Evolutionary conservation across 2,329 filamentous ascomycete species (phyloP).

Genomic region (Ceratocystis destructans): DNA sequence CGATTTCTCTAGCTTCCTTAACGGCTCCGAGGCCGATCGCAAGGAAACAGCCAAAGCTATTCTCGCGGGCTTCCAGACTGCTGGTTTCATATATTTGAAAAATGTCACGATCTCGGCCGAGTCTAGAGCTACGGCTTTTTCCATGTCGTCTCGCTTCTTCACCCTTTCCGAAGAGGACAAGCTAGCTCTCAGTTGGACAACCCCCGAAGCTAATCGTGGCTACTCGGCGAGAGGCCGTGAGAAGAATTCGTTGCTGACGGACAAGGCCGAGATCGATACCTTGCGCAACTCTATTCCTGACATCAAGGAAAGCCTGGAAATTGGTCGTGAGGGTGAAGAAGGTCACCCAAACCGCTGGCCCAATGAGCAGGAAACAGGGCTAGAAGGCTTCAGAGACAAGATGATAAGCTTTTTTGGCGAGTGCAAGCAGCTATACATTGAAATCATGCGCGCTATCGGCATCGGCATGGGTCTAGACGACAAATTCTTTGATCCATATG

Average conservation of each 20-base stretch:
- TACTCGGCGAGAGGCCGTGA: conserved; percentile 58
- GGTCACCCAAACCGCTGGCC: conserved; percentile 69
- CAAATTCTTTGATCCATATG: conserved; percentile 62
- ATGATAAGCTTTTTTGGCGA: conserved; percentile 65
- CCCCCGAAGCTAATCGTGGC: conserved; percentile 57
- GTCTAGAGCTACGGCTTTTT: conserved; percentile 48
- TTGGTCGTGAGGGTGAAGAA: conserved; percentile 45
- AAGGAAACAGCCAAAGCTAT: conserved; percentile 55
- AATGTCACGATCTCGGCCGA: conserved; percentile 57
- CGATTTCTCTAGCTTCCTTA: conserved; percentile 61
- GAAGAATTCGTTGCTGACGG: conserved; percentile 48
- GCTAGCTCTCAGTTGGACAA: conserved; percentile 54
- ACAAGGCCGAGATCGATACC: conserved; percentile 42
- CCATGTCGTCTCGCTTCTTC: conserved; percentile 59
- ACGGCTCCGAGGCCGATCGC: conserved; percentile 46
- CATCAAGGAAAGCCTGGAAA: conserved; percentile 52
- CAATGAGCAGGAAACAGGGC: conserved; percentile 32
- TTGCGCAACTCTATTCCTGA: conserved; percentile 46
- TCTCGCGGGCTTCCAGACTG: conserved; percentile 65
- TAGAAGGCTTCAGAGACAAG: conserved; percentile 48
- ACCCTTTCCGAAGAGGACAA: conserved; percentile 48
- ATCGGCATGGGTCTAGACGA: conserved; percentile 62
- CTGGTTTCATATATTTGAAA: conserved; percentile 80
- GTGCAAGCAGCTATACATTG: conserved; percentile 59
- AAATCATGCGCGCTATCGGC: conserved; percentile 75